Base-by-base conservation (phyloP, 1,284 basidiomycete species). In the Ustilago lituana region DNA sequence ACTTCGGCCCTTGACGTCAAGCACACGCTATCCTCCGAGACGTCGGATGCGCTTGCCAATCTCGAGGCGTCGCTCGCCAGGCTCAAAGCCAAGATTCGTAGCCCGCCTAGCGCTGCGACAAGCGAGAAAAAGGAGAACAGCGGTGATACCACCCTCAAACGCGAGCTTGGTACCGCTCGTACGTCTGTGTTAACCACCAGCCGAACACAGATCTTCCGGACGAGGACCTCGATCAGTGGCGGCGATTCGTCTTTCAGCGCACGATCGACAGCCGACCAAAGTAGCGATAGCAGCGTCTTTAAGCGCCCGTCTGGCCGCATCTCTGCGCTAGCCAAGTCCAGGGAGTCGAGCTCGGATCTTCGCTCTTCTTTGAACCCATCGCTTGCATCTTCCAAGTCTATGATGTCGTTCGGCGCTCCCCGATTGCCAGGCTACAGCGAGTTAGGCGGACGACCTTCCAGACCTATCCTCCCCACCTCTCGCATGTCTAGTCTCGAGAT, bases 61-160 rank as follows among this genome's bases (percentile, higher is more conserved):
- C 51, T 74, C 15, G 72, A 74, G 17, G 72, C 72, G 3, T 63
- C 65, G 8, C 58, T 74, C 6, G 68, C 67, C 15, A 55, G 36
- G 35, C 52, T 73, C 37, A 71, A 49, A 9, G 54, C 57, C 10
- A 64, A 54, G 37, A 58, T 61, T 0, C 49, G 40, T 11, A 57
- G 39, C 17, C 53, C 49, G 12, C 53, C 60, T 5, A 43, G 27
- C 9, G 32, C 38, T 7, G 17, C 44, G 12, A 43, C 20, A 15
- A 36, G 32, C 24, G 50, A 46, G 22, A 46, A 38, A 46, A 54
- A 62, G n/a, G 23, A 49, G 5, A 23, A 40, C n/a, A 20, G 41
- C 32, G 29, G 26, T 10, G 47, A 54, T 5, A 19, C 46, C 10
- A 27, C 31, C 4, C 23, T 40, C n/a, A 66, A 45, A 26, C 52